Base-by-base conservation (phyloP, 208 protist genomes). In the Phytomonas francai region DNA sequence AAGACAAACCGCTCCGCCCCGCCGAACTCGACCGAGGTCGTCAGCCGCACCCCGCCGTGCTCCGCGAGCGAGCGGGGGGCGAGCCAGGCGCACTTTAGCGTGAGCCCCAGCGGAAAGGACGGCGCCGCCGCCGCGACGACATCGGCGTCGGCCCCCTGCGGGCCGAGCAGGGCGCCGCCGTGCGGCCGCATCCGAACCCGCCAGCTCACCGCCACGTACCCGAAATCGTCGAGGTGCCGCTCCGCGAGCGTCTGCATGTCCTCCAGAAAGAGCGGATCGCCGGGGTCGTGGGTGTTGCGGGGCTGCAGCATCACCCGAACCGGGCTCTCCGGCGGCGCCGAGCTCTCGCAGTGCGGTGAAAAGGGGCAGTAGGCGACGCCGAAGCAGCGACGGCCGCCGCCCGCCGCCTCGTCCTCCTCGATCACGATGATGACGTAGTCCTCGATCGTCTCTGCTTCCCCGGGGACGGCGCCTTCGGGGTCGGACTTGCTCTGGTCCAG, bases 231-330 rank as follows among this genome's bases (percentile, higher is more conserved):
- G 22, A 89, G 72, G 30, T 75, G 69, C 59, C 79, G 72, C 51
- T 66, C 63, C n/a, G 66, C 62, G 19, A 95, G 84, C 0, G 68
- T 59, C 14, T 73, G 73, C 31, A 84, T 76, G 69, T 95, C 90
- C 6, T 73, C 56, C 16, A 70, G 68, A 59, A 87, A 92, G 0
- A 87, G 70, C 1, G 85, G 79, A 60, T 95, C 82, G 12, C 51
- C 30, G n/a, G 69, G 69, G 54, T 92, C 80, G 25, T 84, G 78
- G 6, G 65, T 70, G 73, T 91, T 82, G 58, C 90, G 90, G 3
- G 90, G 87, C 42, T 85, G 79, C 63, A 95, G 67, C 85, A 93
- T 89, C 58, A 93, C 71, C 30, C 85, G 78, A n/a, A 88, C 81
- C 1, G 84, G 84, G n/a, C 32, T 65, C 33, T 54, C 57, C 64